These are phyloP conservation scores for Candolleomyces eurysporus DNA, from an alignment of 768 basidiomycete genomes.

Conservation along the genomic window DNA sequence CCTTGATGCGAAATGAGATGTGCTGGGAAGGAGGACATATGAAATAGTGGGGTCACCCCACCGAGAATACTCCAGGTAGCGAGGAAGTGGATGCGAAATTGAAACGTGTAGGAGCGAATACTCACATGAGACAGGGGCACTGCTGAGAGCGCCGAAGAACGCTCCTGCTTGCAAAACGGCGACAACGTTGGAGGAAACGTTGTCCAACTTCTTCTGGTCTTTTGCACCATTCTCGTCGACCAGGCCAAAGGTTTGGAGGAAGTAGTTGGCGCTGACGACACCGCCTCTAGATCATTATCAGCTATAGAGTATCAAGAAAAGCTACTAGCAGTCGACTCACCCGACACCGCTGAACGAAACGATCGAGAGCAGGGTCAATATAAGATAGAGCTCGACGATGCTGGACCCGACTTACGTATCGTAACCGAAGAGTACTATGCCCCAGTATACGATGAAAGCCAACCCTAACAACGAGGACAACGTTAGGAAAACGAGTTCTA, in stretches of 20 bases:
- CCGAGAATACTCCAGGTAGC: neutral
- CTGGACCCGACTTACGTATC: constrained; percentile 52
- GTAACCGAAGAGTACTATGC: constrained; percentile 81
- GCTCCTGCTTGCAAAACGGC: constrained; percentile 86
- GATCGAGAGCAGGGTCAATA: constrained; percentile 1
- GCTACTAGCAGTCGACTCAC: constrained; percentile 8
- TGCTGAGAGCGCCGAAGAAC: constrained; percentile 82
- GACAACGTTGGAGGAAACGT: constrained; percentile 79
- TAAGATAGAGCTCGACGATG: neutral
- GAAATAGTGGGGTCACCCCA: neutral
- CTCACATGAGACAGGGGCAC: constrained; percentile 67
- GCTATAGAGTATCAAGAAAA: neutral
- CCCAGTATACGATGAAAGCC: constrained; percentile 75
- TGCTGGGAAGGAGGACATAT: neutral
- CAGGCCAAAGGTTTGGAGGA: constrained; percentile 62
- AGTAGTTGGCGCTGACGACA: constrained; percentile 62
- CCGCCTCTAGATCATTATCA: constrained; percentile 40
- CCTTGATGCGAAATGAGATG: neutral
- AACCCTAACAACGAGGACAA: constrained; percentile 43
- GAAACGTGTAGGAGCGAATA: neutral
- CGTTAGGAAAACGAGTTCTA: neutral
- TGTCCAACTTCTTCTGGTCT: constrained; percentile 37
- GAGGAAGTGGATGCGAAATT: neutral
- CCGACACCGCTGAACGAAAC: constrained; percentile 22
- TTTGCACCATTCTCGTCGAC: constrained; percentile 39